Evolutionary conservation across 371 early-diverging fungal species (phyloP).

Genomic region (Apophysomyces sp.): DNA sequence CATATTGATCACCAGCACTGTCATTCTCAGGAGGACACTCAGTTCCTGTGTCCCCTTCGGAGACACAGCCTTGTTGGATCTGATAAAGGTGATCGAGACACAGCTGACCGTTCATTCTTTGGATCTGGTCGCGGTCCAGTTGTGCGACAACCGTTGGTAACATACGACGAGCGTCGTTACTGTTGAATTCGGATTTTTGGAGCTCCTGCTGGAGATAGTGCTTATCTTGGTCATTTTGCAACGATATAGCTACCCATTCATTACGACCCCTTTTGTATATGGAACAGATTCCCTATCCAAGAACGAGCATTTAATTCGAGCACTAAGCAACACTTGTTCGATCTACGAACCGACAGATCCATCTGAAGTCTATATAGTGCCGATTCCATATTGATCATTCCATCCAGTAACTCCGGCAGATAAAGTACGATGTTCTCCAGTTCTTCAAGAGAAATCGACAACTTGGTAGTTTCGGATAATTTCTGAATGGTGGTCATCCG

Average conservation of each 20-base stretch:
- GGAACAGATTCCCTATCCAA: neutral
- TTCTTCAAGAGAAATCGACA: neutral
- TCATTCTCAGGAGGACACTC: neutral
- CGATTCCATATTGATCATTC: neutral
- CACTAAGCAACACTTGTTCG: neutral
- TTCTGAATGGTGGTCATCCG: neutral
- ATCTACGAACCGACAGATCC: neutral
- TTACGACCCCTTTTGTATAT: neutral
- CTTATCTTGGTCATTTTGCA: neutral
- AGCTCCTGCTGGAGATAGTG: neutral
- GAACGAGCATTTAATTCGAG: neutral
- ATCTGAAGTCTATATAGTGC: neutral
- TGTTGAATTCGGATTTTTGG: neutral
- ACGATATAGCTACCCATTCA: neutral
- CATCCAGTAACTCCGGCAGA: neutral
- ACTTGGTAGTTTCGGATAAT: neutral
- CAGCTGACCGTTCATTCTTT: no score
- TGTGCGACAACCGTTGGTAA: neutral
- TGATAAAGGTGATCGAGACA: no score
- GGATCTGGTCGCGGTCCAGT: neutral
- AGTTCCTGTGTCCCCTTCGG: neutral
- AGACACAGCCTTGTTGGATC: no score
- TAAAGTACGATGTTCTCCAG: neutral
- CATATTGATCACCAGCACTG: neutral
- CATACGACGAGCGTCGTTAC: neutral